Conservation (phyloP, 495 filamentous ascomycete genomes). For the Hypoxylon lienhwacheense region DNA sequence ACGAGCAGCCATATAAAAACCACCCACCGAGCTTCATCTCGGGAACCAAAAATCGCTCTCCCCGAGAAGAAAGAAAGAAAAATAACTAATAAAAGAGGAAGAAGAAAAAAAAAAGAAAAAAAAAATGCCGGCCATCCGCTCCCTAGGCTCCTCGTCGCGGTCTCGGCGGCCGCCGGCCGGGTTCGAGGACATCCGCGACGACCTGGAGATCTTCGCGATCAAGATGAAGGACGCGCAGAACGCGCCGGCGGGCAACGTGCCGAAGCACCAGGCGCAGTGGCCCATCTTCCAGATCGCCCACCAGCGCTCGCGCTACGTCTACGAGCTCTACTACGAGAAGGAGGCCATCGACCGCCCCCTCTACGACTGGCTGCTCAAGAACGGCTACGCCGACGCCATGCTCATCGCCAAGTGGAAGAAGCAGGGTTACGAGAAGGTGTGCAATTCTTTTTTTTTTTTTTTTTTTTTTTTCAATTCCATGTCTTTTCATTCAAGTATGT, state of each 20-base stretch:
- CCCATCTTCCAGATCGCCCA: slow-evolving; percentile 97
- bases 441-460: slow-evolving; percentile 24
- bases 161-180: slow-evolving; percentile 87
- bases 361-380: slow-evolving; percentile 97
- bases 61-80: too few relatives aligned
- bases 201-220: slow-evolving; percentile 90
- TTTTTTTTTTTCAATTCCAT: neutral
- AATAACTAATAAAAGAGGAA: too few relatives aligned
- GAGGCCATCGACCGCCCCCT: slow-evolving; percentile 87
- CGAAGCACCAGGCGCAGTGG: slow-evolving; percentile 86
- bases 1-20: too few relatives aligned
- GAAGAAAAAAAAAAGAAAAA: too few relatives aligned
- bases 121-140: slow-evolving; percentile 83
- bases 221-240: slow-evolving; percentile 99
- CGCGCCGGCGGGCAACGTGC: slow-evolving; percentile 54
- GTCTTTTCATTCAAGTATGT: neutral
- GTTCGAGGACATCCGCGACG: slow-evolving; percentile 96
- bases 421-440: slow-evolving; percentile 95
- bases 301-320: slow-evolving; percentile 90
- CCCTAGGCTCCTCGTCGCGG: slow-evolving; percentile 63
- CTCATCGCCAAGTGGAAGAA: slow-evolving; percentile 99
- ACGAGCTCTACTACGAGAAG: slow-evolving; percentile 97
- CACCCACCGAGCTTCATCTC: neutral
- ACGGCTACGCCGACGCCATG: slow-evolving; percentile 90
- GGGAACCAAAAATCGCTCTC: too few relatives aligned